Conservation (phyloP, 2,329 filamentous ascomycete species). For the Cladosporium austrohemisphaericum region DNA sequence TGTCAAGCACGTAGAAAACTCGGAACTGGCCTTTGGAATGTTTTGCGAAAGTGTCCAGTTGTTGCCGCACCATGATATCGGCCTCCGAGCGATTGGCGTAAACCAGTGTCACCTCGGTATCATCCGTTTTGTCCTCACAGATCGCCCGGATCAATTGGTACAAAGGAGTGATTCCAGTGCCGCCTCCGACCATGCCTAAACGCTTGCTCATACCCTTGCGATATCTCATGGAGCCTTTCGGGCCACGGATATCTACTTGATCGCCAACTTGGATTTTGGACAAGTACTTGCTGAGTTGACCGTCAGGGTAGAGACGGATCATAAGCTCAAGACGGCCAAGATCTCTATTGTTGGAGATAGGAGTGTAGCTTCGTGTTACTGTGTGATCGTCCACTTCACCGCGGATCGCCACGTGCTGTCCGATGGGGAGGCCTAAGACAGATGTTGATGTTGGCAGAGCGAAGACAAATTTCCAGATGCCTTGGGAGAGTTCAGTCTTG, state of each 20-base stretch:
- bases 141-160: slow-evolving; percentile 62
- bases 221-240: slow-evolving; percentile 57
- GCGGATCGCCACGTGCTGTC: slow-evolving; percentile 34
- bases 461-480: slow-evolving; percentile 30
- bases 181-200: slow-evolving; percentile 55
- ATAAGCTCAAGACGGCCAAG: slow-evolving; percentile 50
- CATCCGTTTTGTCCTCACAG: slow-evolving; percentile 57
- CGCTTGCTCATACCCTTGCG: slow-evolving; percentile 39
- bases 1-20: slow-evolving; percentile 54
- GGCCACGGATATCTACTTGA: slow-evolving; percentile 50
- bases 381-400: slow-evolving; percentile 23
- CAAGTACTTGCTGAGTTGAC: slow-evolving; percentile 46
- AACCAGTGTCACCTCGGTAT: slow-evolving; percentile 54
- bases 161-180: slow-evolving; percentile 55
- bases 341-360: slow-evolving; percentile 31
- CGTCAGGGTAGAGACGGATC: slow-evolving; percentile 51
- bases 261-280: slow-evolving; percentile 47
- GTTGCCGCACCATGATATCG: slow-evolving; percentile 56
- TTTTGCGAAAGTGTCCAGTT: slow-evolving; percentile 54
- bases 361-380: slow-evolving; percentile 24
- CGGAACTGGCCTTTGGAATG: slow-evolving; percentile 50
- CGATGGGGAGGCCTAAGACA: slow-evolving; percentile 34
- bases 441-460: slow-evolving; percentile 22
- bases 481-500: slow-evolving; percentile 20
- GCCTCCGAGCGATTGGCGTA: slow-evolving; percentile 58